These are phyloP conservation scores for Ustilago hordei DNA, from an alignment of 1,284 basidiomycete genomes.

Conservation along the genomic window DNA sequence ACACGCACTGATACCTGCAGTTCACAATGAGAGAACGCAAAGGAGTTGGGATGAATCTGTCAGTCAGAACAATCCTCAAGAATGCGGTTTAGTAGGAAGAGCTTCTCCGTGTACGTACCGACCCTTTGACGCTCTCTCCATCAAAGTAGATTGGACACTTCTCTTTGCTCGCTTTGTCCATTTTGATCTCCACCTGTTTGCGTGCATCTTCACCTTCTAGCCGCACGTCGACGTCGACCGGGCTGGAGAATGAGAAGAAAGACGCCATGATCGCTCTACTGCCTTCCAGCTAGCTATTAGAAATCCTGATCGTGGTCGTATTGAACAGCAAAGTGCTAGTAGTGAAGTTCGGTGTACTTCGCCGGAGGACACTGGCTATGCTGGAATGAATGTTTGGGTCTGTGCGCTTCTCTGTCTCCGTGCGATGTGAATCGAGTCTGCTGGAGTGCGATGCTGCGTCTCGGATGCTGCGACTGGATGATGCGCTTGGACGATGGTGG, in stretches of 20 bases:
- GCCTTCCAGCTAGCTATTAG: background rate
- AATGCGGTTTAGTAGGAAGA: no score
- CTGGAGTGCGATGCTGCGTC: background rate
- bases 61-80: background rate
- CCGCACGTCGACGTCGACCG: slow-evolving; percentile 90
- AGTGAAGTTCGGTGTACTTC: background rate
- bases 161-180: slow-evolving; percentile 82
- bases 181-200: slow-evolving; percentile 76
- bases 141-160: slow-evolving; percentile 95
- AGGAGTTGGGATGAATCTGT: background rate
- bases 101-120: slow-evolving; percentile 74
- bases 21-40: background rate
- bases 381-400: background rate
- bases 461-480: background rate
- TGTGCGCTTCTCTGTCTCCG: background rate
- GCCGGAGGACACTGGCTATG: background rate
- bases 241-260: slow-evolving; percentile 86
- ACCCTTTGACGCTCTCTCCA: slow-evolving; percentile 87
- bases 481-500: background rate
- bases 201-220: slow-evolving; percentile 84
- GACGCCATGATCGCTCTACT: slow-evolving; percentile 76
- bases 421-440: background rate
- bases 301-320: background rate
- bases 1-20: slow-evolving; percentile 84
- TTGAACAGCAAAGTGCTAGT: background rate